Evolutionary conservation across 192 early-diverging fungal species (phyloP).

Genomic region (Gonapodya prolifera): DNA sequence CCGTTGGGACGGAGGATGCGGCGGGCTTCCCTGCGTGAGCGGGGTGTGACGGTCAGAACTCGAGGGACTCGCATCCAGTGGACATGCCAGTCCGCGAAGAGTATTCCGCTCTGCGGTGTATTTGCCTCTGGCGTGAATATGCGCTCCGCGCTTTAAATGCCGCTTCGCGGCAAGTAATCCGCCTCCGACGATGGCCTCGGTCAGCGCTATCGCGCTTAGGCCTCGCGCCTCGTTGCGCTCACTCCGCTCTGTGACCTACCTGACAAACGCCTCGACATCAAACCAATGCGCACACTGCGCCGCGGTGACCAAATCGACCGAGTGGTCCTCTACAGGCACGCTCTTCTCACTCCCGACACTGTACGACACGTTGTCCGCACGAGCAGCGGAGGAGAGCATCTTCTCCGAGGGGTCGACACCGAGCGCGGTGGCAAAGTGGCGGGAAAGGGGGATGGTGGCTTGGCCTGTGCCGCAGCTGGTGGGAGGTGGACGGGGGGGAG

Average conservation of each 20-base stretch:
- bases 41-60: too few relatives aligned
- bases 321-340: not conserved
- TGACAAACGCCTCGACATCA: not conserved
- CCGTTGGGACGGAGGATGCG: not conserved
- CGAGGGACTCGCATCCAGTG: too few relatives aligned
- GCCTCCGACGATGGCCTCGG: too few relatives aligned
- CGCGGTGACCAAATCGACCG: not conserved
- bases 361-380: not conserved
- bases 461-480: not conserved
- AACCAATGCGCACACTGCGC: not conserved
- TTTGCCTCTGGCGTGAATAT: too few relatives aligned
- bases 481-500: too few relatives aligned
- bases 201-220: too few relatives aligned
- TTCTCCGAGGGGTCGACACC: not conserved
- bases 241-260: too few relatives aligned
- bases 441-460: not conserved
- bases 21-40: not conserved
- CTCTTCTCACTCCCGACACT: not conserved
- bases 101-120: too few relatives aligned
- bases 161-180: too few relatives aligned
- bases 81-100: too few relatives aligned
- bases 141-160: too few relatives aligned
- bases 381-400: not conserved
- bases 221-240: too few relatives aligned
- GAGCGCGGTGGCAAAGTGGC: not conserved